Conservation (phyloP, 225 moss, liverwort and hornwort species). For the Pseudoscleropodium purum region DNA sequence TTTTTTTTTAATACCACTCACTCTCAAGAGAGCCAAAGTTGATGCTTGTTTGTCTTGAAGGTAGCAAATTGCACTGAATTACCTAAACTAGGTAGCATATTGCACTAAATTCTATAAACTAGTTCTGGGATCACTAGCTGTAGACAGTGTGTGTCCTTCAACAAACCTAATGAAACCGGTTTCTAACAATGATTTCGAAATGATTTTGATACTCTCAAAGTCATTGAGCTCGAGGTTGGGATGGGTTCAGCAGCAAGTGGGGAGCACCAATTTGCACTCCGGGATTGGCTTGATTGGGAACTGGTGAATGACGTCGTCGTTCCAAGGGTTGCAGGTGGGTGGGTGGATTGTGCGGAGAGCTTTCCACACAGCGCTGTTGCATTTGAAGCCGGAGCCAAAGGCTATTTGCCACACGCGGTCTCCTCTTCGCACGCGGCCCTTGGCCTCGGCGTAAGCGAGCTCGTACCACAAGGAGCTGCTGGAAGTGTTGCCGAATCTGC, state of each 20-base stretch:
- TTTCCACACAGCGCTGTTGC: constrained; percentile 49
- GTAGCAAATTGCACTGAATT: too few relatives aligned
- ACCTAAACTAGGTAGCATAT: too few relatives aligned
- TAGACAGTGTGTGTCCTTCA: too few relatives aligned
- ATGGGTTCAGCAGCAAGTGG: not conserved
- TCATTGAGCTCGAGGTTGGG: too few relatives aligned
- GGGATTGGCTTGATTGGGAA: constrained; percentile 16
- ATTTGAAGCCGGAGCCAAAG: constrained; percentile 44
- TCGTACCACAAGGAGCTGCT: constrained; percentile 57
- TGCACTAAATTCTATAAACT: too few relatives aligned
- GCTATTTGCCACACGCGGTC: constrained; percentile 54
- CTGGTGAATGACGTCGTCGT: constrained; percentile 1
- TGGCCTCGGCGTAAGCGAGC: constrained; percentile 35
- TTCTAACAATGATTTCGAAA: too few relatives aligned
- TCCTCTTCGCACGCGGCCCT: constrained; percentile 24
- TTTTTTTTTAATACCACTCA: too few relatives aligned
- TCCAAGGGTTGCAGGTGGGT: constrained; percentile 21
- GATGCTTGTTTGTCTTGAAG: too few relatives aligned
- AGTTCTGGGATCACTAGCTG: too few relatives aligned
- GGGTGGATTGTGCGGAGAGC: constrained; percentile 22
- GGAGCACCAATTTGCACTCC: not conserved
- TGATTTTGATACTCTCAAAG: too few relatives aligned
- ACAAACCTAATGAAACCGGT: too few relatives aligned
- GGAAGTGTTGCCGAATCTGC: constrained; percentile 41
- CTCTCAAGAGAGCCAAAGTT: too few relatives aligned